Base-by-base conservation (phyloP, 345 rosid species). In the Gynandropsis gynandra region DNA sequence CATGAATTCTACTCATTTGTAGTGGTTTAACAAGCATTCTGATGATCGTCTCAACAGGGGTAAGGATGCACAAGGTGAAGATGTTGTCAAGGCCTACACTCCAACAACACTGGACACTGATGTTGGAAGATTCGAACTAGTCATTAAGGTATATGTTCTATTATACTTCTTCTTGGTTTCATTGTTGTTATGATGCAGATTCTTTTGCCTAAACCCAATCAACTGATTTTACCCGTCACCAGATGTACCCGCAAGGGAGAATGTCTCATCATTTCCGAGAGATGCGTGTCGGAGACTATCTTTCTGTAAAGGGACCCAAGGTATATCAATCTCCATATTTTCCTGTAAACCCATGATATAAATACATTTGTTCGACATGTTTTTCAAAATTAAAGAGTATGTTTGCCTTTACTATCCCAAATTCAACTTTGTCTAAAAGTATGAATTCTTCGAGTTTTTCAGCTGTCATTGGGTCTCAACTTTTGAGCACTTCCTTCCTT, bases 211-310 rank as follows among this genome's bases (percentile, higher is more conserved):
- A 10, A n/a, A 13, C 14, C 11, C 0, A 7, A 11, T 0, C 0
- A 40, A 12, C 35, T 16, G 29, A 24, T 24, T 24, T 24, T 59
- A 55, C 9, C 24, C 46, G 60, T 33, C 18, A 56, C 10, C 60
- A 92, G 98, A 92, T 92, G 98, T 92, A 92, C 61, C 90, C 98
- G 4, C 94, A 82, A 81, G 98, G 98, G 72, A 75, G 95, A 70
- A 92, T 92, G 97, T 92, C 98, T 51, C 97, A 87, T 69, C 98
- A 92, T 76, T 92, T 92, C 66, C 80, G 97, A 7, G 94, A 92
- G 83, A 74, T 92, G 87, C 72, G 62, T 29, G 95, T 81, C 54
- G 95, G 90, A 61, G 83, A 87, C 73, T 58, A 54, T 64, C 95
- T 92, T 51, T 61, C 97, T 5, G 98, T 92, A 1, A 92, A 82